A percentile compares a stretch with the other conserved stretches of the same genome.
Conservation (phyloP, 2,329 filamentous ascomycete species). For the Colletotrichum camelliae region DNA sequence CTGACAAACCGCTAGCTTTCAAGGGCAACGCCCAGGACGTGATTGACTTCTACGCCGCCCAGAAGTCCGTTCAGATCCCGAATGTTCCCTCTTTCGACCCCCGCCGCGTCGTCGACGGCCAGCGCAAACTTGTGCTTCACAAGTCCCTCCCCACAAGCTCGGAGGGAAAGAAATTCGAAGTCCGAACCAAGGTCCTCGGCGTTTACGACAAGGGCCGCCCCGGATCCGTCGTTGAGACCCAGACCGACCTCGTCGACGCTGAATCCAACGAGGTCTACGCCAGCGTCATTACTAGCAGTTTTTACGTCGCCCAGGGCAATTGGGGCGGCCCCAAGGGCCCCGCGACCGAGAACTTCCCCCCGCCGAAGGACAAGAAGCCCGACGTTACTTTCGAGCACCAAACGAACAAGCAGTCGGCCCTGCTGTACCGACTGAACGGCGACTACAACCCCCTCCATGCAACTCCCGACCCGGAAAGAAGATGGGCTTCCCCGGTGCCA, state of each 20-base stretch:
- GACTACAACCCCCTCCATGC: constrained; percentile 96
- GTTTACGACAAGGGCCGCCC: constrained; percentile 91
- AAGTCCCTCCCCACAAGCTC: constrained; percentile 77
- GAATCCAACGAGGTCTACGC: constrained; percentile 73
- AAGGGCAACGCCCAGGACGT: constrained; percentile 79
- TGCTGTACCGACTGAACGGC: constrained; percentile 85
- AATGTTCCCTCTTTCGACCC: constrained; percentile 79
- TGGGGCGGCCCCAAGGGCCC: constrained; percentile 95
- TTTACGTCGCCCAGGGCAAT: constrained; percentile 79
- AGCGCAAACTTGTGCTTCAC: constrained; percentile 79
- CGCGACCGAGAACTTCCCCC: constrained; percentile 77
- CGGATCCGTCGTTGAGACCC: constrained; percentile 80
- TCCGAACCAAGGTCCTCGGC: constrained; percentile 78
- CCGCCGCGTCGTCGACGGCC: constrained; percentile 79
- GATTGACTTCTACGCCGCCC: constrained; percentile 81
- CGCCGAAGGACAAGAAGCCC: constrained; percentile 73
- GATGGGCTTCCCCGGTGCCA: constrained; percentile 90
- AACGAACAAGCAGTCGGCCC: constrained; percentile 73
- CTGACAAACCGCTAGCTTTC: constrained; percentile 59
- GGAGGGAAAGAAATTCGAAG: constrained; percentile 75
- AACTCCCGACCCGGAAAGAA: constrained; percentile 82
- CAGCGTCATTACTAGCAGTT: constrained; percentile 71
- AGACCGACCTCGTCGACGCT: constrained; percentile 77
- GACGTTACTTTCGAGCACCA: constrained; percentile 75
- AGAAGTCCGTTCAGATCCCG: constrained; percentile 71